Percentiles rank a stretch among this genome's conserved stretches.
These are phyloP conservation scores for Phaeodactylum tricornutum DNA, from an alignment of 108 stramenopile species.

Conservation along the genomic window DNA sequence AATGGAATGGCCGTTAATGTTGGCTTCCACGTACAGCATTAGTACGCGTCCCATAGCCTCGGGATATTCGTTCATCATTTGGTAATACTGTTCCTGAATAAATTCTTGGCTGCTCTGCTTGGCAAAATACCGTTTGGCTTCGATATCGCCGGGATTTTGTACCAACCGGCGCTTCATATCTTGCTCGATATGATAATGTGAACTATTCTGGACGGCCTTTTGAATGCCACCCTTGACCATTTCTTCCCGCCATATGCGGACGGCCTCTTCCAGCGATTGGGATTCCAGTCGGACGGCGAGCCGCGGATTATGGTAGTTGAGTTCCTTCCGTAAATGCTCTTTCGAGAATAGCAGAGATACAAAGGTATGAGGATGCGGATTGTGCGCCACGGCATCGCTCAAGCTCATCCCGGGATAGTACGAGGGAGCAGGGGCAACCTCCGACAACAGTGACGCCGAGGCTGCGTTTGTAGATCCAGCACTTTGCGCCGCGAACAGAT, in stretches of 20 bases:
- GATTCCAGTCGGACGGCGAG: slow-evolving; percentile 36
- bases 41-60: slow-evolving; percentile 87
- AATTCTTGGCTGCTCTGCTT: slow-evolving; percentile 43
- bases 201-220: slow-evolving; percentile 24
- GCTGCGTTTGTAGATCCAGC: slow-evolving; percentile 4
- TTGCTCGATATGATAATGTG: slow-evolving; percentile 32
- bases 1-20: slow-evolving; percentile 68
- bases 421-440: slow-evolving; percentile 8
- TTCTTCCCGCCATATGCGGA: slow-evolving; percentile 54
- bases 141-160: slow-evolving; percentile 68
- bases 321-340: slow-evolving; percentile 66
- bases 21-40: slow-evolving; percentile 92
- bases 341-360: slow-evolving; percentile 46
- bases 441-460: slow-evolving; percentile 3
- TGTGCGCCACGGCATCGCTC: slow-evolving; percentile 62
- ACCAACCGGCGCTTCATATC: slow-evolving; percentile 34
- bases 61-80: slow-evolving; percentile 93
- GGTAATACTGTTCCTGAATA: slow-evolving; percentile 61
- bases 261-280: slow-evolving; percentile 24
- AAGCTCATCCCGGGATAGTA: slow-evolving; percentile 73
- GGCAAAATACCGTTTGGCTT: slow-evolving; percentile 74
- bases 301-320: slow-evolving; percentile 66
- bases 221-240: slow-evolving; percentile 54
- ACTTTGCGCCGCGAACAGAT: slow-evolving; percentile 26
- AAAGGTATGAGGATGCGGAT: slow-evolving; percentile 64